phyloP scores from a whole-genome alignment of 495 filamentous ascomycete genomes.

The Ramalina intermedia region DNA sequence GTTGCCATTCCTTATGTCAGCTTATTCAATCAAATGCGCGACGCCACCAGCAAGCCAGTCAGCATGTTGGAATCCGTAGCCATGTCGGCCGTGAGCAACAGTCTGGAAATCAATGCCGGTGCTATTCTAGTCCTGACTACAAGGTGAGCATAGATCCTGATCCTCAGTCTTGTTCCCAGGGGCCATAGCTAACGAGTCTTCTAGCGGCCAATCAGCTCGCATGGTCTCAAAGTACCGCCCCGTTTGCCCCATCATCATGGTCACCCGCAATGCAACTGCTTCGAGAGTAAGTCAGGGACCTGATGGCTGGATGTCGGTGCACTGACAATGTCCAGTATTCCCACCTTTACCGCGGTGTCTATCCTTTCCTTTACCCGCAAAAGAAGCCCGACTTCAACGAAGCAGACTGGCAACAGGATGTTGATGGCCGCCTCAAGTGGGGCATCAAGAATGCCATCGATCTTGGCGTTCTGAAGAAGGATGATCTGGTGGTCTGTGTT shows the following conservation, averaged over 20 bases:
- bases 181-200: conserved; percentile 16
- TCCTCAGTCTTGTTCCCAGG: background rate
- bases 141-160: conserved; percentile 34
- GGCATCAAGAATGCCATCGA: conserved; percentile 71
- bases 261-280: conserved; percentile 72
- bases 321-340: conserved; percentile 41
- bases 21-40: conserved; percentile 88
- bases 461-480: conserved; percentile 68
- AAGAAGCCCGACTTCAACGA: conserved; percentile 89
- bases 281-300: conserved; percentile 41
- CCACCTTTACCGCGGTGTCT: conserved; percentile 94
- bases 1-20: conserved; percentile 92
- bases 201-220: conserved; percentile 74
- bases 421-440: conserved; percentile 93
- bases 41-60: conserved; percentile 64
- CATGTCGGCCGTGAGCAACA: conserved; percentile 89
- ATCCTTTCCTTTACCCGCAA: conserved; percentile 89
- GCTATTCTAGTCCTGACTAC: conserved; percentile 92
- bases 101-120: conserved; percentile 87
- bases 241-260: conserved; percentile 97
- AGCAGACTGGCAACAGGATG: conserved; percentile 88
- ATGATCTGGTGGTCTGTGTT: conserved; percentile 81
- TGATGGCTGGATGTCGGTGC: background rate
- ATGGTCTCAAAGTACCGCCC: conserved; percentile 96
- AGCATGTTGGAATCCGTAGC: conserved; percentile 80